Base-by-base conservation (phyloP, 2,329 filamentous ascomycete species). In the Cladosporium sp. region DNA sequence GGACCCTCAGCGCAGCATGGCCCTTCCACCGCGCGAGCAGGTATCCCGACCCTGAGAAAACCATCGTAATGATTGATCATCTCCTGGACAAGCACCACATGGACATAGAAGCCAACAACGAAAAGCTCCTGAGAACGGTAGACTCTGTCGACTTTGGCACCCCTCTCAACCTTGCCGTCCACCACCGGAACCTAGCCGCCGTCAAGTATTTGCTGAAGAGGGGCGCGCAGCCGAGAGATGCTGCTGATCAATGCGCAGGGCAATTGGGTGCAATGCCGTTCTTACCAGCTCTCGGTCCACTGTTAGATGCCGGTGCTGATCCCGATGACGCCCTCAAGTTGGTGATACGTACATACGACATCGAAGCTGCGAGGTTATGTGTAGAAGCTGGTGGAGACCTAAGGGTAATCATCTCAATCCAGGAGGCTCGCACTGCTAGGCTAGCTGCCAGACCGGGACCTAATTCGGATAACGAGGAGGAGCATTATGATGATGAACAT, bases 51-150 rank as follows among this genome's bases (percentile, higher is more conserved):
- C 18, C 24, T 4, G 37, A 56, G 15, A 34, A 47, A 29, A 17
- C 53, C 6, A 18, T 42, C 1, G 24, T 30, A 13, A 55, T 56
- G 47, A 39, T 56, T 7, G 45, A 47, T 12, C 43, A 53, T 41
- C 51, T 56, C 4, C 22, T 56, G 19, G 53, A 56, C 18, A 12
- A 18, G 7, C 50, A 56, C 40, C 9, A 50, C 6, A 51, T 56
- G 43, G 40, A 56, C 37, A 51, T 55, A 12, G 29, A 56, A 22
- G 39, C 47, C 4, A 47, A 53, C 22, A 47, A 29, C 11, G 48
- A 55, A 17, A 45, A 45, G 17, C 22, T 55, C 2, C 47, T n/a
- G n/a, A n/a, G n/a, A n/a, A n/a, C n/a, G n/a, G n/a, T 43, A 4
- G 47, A 57, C 24, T 53, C 44, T 20, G 3, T 30, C 7, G 30